Conservation (phyloP, 345 rosid genomes). For the Euphorbia tirucalli region DNA sequence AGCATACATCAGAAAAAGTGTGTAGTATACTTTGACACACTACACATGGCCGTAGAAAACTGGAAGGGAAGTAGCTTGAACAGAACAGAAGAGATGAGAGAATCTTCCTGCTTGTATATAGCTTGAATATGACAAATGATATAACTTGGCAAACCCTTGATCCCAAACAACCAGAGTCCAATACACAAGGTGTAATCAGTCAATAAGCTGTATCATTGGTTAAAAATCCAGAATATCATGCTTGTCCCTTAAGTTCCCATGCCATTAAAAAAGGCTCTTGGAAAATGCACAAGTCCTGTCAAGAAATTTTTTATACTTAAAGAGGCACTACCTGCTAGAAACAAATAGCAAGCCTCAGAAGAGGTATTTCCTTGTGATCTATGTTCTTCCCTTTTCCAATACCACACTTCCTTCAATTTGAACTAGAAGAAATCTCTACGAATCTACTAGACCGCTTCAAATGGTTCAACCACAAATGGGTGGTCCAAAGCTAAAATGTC, state of each 20-base stretch:
- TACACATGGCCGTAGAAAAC: background rate
- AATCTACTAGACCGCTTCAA: background rate
- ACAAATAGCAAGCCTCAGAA: background rate
- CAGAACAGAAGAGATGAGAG: background rate
- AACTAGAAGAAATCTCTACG: background rate
- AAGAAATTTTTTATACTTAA: background rate
- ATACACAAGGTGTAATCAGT: background rate
- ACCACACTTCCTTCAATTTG: background rate
- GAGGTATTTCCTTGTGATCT: background rate
- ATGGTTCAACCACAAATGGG: background rate
- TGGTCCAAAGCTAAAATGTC: background rate
- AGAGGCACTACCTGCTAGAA: background rate
- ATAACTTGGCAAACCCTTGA: slow-evolving; percentile 2
- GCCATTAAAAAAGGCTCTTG: background rate
- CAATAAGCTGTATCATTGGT: background rate
- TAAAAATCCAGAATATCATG: background rate
- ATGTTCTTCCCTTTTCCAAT: background rate
- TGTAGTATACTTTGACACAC: background rate
- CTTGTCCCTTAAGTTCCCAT: background rate
- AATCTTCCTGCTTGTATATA: background rate
- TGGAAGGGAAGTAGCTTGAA: background rate
- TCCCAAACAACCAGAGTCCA: background rate
- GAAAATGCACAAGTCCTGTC: background rate
- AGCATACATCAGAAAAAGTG: background rate
- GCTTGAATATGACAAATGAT: background rate